phyloP scores from a whole-genome alignment of 257 asterid species.

The Ligustrum vulgare region DNA sequence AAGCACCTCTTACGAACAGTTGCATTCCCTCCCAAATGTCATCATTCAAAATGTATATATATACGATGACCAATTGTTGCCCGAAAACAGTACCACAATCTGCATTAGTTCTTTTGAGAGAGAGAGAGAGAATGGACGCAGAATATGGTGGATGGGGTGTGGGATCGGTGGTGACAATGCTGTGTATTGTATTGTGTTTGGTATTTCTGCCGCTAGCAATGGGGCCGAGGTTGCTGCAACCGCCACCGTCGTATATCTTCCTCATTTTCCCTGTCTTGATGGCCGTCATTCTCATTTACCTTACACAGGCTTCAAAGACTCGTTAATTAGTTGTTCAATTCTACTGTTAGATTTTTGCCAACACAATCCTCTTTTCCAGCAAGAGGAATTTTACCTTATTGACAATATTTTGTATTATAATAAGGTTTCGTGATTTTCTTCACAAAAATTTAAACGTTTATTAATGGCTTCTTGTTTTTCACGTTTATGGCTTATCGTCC shows the following conservation, averaged over 20 bases:
- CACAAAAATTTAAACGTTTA: not conserved
- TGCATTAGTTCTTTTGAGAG: not conserved
- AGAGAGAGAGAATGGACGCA: not conserved
- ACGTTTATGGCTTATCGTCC: too few relatives aligned
- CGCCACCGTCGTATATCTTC: not conserved
- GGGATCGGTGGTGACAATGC: not conserved
- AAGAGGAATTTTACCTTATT: not conserved
- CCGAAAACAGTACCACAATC: not conserved
- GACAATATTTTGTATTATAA: too few relatives aligned
- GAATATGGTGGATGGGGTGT: not conserved
- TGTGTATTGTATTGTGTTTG: not conserved
- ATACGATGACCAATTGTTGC: not conserved
- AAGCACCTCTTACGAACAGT: not conserved
- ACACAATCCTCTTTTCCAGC: not conserved
- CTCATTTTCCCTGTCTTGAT: not conserved
- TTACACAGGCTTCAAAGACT: not conserved
- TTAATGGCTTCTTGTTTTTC: not conserved
- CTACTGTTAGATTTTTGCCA: not conserved
- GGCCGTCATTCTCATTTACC: constrained; percentile 3
- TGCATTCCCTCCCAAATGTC: not conserved
- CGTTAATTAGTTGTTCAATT: not conserved
- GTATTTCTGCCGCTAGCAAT: not conserved
- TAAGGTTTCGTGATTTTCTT: not conserved
- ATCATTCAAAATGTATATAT: not conserved
- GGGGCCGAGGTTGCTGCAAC: not conserved